A percentile compares a stretch with the other conserved stretches of the same genome.
These are phyloP conservation scores for Chiua virens DNA, from an alignment of 768 basidiomycete genomes.

Conservation along the genomic window DNA sequence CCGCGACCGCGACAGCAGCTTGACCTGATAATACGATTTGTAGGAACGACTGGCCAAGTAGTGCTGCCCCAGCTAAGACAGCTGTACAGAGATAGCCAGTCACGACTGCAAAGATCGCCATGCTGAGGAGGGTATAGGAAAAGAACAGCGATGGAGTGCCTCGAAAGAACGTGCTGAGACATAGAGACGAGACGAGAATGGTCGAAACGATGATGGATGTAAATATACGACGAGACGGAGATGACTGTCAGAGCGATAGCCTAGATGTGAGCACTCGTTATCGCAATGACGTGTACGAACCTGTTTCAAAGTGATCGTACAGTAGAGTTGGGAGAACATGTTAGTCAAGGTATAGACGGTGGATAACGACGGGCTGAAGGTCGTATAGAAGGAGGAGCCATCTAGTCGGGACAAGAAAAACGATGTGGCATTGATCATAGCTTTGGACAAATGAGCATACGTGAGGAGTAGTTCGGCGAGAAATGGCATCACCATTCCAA, in stretches of 20 bases:
- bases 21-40: conserved; percentile 83
- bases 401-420: conserved; percentile 74
- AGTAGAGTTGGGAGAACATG: conserved; percentile 71
- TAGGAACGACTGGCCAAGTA: conserved; percentile 72
- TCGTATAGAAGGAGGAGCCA: conserved; percentile 53
- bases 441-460: conserved; percentile 38
- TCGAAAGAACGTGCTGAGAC: conserved; percentile 63
- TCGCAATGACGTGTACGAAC: conserved; percentile 38
- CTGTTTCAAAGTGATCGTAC: conserved; percentile 66
- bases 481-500: conserved; percentile 79
- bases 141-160: conserved; percentile 59
- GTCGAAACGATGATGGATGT: conserved; percentile 50
- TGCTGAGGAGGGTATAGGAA: conserved; percentile 61
- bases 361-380: conserved; percentile 68
- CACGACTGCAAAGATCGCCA: conserved; percentile 54
- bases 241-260: conserved; percentile 41
- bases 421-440: conserved; percentile 81
- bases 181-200: conserved; percentile 56
- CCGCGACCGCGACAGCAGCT: conserved; percentile 79
- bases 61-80: conserved; percentile 74
- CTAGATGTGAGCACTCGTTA: conserved; percentile 1
- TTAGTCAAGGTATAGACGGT: conserved; percentile 63
- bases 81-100: conserved; percentile 79
- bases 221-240: conserved; percentile 59
- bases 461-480: background rate